These are phyloP conservation scores for Blastomyces percursus DNA, from an alignment of 2,329 filamentous ascomycete species.

Conservation along the genomic window DNA sequence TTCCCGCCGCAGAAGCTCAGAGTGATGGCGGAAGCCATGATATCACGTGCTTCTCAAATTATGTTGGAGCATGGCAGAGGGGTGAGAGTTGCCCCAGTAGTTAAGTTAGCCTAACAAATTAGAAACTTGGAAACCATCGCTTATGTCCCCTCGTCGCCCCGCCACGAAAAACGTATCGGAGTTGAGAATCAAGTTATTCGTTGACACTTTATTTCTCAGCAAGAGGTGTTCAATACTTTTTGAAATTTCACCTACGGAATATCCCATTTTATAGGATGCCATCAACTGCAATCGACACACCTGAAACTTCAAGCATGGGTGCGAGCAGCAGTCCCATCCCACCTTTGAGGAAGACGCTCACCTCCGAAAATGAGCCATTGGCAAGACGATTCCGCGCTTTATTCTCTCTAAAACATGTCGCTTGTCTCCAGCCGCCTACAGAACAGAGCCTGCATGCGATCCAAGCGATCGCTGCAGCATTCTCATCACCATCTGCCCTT, in stretches of 20 bases:
- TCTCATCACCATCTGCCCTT: conserved; percentile 73
- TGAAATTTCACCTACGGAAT: background rate
- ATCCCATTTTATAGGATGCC: background rate
- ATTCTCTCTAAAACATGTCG: conserved; percentile 93
- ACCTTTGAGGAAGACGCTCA: conserved; percentile 57
- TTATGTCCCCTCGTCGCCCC: too few species aligned
- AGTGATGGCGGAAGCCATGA: too few species aligned
- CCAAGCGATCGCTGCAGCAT: conserved; percentile 76
- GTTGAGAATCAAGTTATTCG: background rate
- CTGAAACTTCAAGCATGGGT: background rate
- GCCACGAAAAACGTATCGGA: too few species aligned
- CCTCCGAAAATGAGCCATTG: conserved; percentile 68
- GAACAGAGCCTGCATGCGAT: conserved; percentile 52
- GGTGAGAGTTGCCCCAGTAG: too few species aligned
- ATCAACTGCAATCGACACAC: background rate
- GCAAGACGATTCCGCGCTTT: conserved; percentile 88
- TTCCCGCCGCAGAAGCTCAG: too few species aligned
- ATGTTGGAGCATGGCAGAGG: too few species aligned
- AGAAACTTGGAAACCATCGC: too few species aligned
- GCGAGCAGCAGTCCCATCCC: conserved; percentile 22
- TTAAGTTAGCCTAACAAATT: too few species aligned
- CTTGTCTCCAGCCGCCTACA: conserved; percentile 51
- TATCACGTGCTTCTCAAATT: too few species aligned
- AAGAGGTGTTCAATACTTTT: background rate
- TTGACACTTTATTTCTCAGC: background rate